A percentile compares a stretch with the other conserved stretches of the same genome.
phyloP scores from a whole-genome alignment of 257 asterid genomes.

The Solanum peruvianum region DNA sequence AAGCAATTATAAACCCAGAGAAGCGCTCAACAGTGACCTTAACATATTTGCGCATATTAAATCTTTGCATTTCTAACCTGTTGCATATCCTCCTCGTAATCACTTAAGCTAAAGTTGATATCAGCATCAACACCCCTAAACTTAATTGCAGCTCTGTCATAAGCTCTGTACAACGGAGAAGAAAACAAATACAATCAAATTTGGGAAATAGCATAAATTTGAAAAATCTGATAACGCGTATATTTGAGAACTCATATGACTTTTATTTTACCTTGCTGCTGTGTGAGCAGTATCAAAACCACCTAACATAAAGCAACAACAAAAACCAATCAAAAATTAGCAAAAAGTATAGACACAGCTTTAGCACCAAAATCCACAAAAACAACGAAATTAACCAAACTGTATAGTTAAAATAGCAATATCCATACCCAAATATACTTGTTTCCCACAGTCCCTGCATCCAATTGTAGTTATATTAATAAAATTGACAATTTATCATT shows the following conservation, averaged over 20 bases:
- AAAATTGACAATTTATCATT: neutral
- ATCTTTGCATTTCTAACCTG: slow-evolving; percentile 13
- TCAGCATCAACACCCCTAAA: slow-evolving; percentile 39
- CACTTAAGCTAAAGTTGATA: slow-evolving; percentile 24
- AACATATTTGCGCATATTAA: neutral
- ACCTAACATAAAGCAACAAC: slow-evolving; percentile 26
- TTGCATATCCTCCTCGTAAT: slow-evolving; percentile 37
- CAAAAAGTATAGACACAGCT: neutral
- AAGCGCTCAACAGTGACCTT: neutral
- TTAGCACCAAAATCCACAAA: neutral
- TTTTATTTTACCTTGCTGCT: slow-evolving; percentile 57
- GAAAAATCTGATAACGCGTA: neutral
- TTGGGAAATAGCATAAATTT: neutral
- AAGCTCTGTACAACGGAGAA: slow-evolving; percentile 12
- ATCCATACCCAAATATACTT: slow-evolving; percentile 50
- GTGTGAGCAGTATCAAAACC: slow-evolving; percentile 84
- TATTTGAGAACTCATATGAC: neutral
- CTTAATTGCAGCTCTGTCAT: slow-evolving; percentile 36
- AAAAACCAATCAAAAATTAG: neutral
- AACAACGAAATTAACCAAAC: neutral
- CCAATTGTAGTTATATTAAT: neutral
- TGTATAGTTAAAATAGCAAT: neutral
- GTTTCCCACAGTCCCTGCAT: slow-evolving; percentile 70
- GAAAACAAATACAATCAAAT: neutral
- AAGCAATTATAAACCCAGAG: neutral